Conservation (phyloP, 176 grass and related monocot species). For the Carex parvula region DNA sequence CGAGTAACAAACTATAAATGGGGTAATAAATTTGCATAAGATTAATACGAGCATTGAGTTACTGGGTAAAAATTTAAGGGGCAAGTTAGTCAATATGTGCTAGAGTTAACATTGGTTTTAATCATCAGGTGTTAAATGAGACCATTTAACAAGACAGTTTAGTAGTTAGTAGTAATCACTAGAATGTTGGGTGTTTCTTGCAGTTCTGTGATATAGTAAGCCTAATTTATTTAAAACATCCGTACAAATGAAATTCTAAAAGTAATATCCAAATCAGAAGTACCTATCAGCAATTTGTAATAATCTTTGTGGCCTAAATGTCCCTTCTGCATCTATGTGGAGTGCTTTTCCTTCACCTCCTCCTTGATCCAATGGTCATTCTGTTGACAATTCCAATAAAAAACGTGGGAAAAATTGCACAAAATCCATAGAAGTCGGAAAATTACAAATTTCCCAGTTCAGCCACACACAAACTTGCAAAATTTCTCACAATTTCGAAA, state of each 20-base stretch:
- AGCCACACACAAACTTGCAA: too few relatives aligned
- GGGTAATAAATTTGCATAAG: neutral
- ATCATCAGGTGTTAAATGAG: neutral
- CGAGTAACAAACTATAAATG: neutral
- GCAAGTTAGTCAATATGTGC: neutral
- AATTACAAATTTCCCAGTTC: too few relatives aligned
- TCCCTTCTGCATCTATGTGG: constrained; percentile 93
- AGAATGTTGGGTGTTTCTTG: constrained; percentile 10
- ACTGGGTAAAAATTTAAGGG: neutral
- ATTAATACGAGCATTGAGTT: neutral
- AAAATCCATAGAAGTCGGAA: too few relatives aligned
- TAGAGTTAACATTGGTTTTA: neutral
- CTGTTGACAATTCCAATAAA: too few relatives aligned
- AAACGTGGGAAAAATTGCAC: too few relatives aligned
- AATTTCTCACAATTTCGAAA: too few relatives aligned
- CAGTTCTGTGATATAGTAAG: neutral
- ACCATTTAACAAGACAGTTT: neutral
- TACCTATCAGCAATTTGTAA: constrained; percentile 92
- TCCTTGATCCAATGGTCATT: constrained; percentile 78
- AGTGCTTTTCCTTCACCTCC: constrained; percentile 91
- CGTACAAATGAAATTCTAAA: neutral
- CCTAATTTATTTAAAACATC: neutral
- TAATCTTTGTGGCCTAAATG: constrained; percentile 81
- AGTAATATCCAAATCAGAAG: constrained; percentile 1
- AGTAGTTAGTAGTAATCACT: neutral